A percentile compares a stretch with the other conserved stretches of the same genome.
phyloP scores from a whole-genome alignment of 768 basidiomycete genomes.

The Suillus alpinus region DNA sequence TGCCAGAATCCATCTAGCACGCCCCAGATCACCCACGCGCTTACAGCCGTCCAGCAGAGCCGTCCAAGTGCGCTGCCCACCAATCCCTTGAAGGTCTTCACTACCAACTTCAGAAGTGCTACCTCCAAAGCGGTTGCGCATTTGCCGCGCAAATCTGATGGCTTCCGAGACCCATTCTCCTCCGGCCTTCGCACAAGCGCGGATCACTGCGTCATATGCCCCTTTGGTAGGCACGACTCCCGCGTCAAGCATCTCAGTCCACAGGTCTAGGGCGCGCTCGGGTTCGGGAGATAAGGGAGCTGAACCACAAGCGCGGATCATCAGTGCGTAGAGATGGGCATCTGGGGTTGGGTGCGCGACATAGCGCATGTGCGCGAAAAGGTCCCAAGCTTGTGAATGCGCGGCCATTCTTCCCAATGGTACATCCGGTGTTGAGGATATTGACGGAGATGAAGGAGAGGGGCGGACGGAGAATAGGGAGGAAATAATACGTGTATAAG shows the following conservation, averaged over 20 bases:
- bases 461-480: constrained; percentile 49
- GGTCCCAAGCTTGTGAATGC: constrained; percentile 86
- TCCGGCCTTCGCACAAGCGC: constrained; percentile 73
- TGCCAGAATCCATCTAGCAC: constrained; percentile 87
- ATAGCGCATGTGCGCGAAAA: constrained; percentile 95
- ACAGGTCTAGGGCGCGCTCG: constrained; percentile 89
- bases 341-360: constrained; percentile 85
- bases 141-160: constrained; percentile 80
- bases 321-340: constrained; percentile 66
- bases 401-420: constrained; percentile 40
- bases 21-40: constrained; percentile 75
- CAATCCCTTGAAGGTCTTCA: constrained; percentile 18
- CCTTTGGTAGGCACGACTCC: constrained; percentile 57
- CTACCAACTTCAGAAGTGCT: constrained; percentile 39
- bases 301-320: constrained; percentile 84
- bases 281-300: constrained; percentile 64
- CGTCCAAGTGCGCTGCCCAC: constrained; percentile 65
- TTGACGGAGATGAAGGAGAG: constrained; percentile 18
- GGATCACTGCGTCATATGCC: constrained; percentile 81
- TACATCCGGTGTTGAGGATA: background rate
- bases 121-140: constrained; percentile 77
- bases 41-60: constrained; percentile 91
- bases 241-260: constrained; percentile 88
- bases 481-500: constrained; percentile 70
- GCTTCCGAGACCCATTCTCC: constrained; percentile 73